A percentile compares a stretch with the other conserved stretches of the same genome.
Evolutionary conservation across 1,284 basidiomycete species (phyloP).

Genomic region (Puccinia novopanici): DNA sequence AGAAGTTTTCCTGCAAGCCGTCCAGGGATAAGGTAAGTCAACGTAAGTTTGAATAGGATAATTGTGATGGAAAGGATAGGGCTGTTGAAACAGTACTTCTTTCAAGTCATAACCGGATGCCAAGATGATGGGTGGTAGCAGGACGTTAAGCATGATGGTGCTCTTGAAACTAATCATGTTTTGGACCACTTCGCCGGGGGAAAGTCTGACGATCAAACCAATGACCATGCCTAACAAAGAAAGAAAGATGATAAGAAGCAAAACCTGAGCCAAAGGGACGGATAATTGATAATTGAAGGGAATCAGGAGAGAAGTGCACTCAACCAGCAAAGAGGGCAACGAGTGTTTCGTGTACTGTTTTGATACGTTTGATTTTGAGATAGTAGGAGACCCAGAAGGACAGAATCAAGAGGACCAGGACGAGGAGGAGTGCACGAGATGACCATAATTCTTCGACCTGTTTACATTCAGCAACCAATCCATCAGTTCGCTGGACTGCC

Average conservation of each 20-base stretch:
- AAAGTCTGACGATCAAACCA: slow-evolving; percentile 82
- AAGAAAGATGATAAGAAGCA: slow-evolving; percentile 10
- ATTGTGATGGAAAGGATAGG: not conserved
- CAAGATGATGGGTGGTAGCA: slow-evolving; percentile 95
- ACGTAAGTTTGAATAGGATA: slow-evolving; percentile 28
- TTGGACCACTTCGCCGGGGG: slow-evolving; percentile 88
- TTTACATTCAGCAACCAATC: not conserved
- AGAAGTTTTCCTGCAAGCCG: slow-evolving; percentile 80
- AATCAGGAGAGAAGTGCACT: slow-evolving; percentile 34
- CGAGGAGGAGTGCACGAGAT: slow-evolving; percentile 62
- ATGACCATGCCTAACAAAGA: slow-evolving; percentile 75
- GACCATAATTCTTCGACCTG: slow-evolving; percentile 54
- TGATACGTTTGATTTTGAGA: slow-evolving; percentile 92
- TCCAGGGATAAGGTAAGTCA: not conserved
- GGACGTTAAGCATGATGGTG: slow-evolving; percentile 94
- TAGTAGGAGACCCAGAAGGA: slow-evolving; percentile 97
- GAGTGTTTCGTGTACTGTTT: slow-evolving; percentile 93
- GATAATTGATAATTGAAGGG: not conserved
- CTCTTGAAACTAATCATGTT: slow-evolving; percentile 98
- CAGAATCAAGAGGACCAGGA: slow-evolving; percentile 87
- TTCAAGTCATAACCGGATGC: slow-evolving; percentile 97
- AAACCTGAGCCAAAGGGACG: not conserved
- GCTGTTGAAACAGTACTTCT: slow-evolving; percentile 67
- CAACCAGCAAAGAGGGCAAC: slow-evolving; percentile 84
- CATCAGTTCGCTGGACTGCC: not conserved